Percentiles rank a stretch among this genome's conserved stretches.
Conservation (phyloP, 2,329 filamentous ascomycete species). For the Chaetomium sp. region DNA sequence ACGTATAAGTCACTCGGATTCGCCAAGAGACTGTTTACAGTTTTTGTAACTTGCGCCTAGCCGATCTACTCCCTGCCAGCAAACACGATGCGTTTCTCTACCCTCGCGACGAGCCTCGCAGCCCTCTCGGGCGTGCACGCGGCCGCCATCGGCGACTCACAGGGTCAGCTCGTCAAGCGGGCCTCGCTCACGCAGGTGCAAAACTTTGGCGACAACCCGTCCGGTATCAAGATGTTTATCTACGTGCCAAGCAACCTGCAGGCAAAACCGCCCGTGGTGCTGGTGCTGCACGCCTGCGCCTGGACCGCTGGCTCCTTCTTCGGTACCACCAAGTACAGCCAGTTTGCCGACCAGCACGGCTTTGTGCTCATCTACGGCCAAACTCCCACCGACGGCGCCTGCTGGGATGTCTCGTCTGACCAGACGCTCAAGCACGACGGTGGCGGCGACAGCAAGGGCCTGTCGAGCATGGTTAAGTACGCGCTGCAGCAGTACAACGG, state of each 20-base stretch:
- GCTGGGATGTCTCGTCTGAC: neutral
- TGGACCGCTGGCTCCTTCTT: neutral
- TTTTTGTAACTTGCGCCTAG: no score
- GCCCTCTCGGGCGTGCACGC: neutral
- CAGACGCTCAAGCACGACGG: neutral
- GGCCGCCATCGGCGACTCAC: neutral
- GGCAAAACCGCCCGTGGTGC: neutral
- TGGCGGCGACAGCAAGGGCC: neutral
- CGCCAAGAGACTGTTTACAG: no score
- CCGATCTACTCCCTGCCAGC: neutral
- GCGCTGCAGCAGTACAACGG: neutral
- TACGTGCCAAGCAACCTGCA: neutral
- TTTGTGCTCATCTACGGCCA: neutral
- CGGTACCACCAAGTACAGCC: neutral
- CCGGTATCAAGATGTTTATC: neutral
- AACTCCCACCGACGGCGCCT: neutral
- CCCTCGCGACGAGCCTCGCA: neutral
- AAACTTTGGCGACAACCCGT: neutral
- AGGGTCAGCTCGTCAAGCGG: neutral
- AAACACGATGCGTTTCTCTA: neutral
- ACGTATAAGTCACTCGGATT: no score
- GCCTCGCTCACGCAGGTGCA: neutral
- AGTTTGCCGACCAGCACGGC: neutral
- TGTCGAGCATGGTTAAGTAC: conserved; percentile 1
- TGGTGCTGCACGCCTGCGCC: neutral